Conservation (phyloP, 345 rosid species). For the Corchorus capsularis region DNA sequence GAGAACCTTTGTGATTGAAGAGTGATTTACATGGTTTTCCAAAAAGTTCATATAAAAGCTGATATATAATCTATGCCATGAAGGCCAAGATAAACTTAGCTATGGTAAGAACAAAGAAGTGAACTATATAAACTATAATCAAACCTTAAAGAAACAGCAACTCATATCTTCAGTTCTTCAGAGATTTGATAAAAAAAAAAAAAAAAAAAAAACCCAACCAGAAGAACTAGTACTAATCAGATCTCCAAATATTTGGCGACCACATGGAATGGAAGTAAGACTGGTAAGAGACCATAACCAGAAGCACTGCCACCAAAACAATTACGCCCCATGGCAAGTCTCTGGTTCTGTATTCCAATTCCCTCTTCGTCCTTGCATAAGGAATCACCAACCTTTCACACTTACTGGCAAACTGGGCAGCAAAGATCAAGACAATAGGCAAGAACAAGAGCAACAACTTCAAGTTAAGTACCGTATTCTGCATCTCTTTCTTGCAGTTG, state of each 20-base stretch:
- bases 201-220: neutral
- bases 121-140: neutral
- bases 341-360: slow-evolving; percentile 25
- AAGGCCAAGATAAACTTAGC: neutral
- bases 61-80: slow-evolving; percentile 4
- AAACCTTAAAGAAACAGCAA: neutral
- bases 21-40: neutral
- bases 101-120: neutral
- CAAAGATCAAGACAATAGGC: slow-evolving; percentile 59
- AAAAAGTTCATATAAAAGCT: neutral
- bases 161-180: neutral
- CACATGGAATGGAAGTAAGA: slow-evolving; percentile 66
- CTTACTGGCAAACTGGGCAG: slow-evolving; percentile 33
- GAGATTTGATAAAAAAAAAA: neutral
- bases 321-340: slow-evolving; percentile 64
- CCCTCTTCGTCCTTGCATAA: slow-evolving; percentile 28
- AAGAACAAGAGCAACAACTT: slow-evolving; percentile 59
- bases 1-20: neutral
- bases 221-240: neutral
- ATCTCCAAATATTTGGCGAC: slow-evolving; percentile 47
- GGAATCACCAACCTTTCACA: slow-evolving; percentile 34
- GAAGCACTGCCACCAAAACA: slow-evolving; percentile 48
- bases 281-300: slow-evolving; percentile 64
- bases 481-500: slow-evolving; percentile 52
- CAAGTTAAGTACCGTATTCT: slow-evolving; percentile 41